A percentile compares a stretch with the other conserved stretches of the same genome.
These are phyloP conservation scores for Coriolopsis trogii DNA, from an alignment of 1,284 basidiomycete genomes.

Conservation along the genomic window DNA sequence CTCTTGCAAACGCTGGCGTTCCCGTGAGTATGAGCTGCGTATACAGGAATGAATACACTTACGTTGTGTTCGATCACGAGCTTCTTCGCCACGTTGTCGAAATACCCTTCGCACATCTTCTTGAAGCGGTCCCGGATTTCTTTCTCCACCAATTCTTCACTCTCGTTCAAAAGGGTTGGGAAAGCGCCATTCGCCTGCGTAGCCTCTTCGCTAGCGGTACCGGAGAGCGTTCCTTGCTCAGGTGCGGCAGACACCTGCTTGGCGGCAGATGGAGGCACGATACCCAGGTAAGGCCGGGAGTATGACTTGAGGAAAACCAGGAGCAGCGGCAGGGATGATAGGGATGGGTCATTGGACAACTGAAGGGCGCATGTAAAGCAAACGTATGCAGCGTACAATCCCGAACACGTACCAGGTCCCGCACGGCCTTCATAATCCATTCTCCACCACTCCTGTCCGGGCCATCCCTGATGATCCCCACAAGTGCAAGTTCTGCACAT, in stretches of 20 bases:
- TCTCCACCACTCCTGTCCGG: constrained; percentile 75
- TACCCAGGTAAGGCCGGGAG: constrained; percentile 79
- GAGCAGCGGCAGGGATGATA: constrained; percentile 85
- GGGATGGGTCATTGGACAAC: constrained; percentile 86
- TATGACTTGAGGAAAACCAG: constrained; percentile 87
- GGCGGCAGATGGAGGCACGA: constrained; percentile 52
- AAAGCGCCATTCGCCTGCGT: constrained; percentile 40
- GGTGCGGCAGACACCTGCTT: constrained; percentile 59
- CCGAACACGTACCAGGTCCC: constrained; percentile 70
- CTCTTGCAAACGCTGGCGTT: constrained; percentile 83
- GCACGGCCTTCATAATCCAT: constrained; percentile 83
- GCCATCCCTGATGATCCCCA: constrained; percentile 78
- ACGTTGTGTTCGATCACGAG: constrained; percentile 91
- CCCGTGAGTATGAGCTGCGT: neutral
- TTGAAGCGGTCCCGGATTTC: constrained; percentile 89
- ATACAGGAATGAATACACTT: constrained; percentile 30
- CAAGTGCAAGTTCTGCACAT: constrained; percentile 87
- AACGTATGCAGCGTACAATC: neutral
- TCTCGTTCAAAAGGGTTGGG: constrained; percentile 50
- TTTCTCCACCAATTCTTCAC: constrained; percentile 78
- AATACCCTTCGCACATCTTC: constrained; percentile 93
- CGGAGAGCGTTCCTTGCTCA: constrained; percentile 57
- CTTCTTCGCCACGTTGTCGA: constrained; percentile 89
- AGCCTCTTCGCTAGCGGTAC: constrained; percentile 42
- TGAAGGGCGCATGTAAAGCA: constrained; percentile 34